A percentile compares a stretch with the other conserved stretches of the same genome.
Evolutionary conservation across 345 rosid genomes (phyloP).

Genomic region (Corymbia maculata): DNA sequence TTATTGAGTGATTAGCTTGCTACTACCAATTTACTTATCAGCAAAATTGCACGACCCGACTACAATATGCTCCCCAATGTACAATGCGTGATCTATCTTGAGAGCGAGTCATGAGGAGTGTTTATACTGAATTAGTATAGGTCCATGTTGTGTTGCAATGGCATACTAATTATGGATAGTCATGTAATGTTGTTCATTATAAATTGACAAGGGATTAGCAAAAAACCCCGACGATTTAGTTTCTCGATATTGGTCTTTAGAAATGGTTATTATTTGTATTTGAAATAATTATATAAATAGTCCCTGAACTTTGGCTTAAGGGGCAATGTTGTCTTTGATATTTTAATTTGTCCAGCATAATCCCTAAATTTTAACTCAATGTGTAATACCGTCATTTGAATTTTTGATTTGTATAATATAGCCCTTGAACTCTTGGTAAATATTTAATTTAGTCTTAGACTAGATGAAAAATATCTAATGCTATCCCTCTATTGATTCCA

Average conservation of each 20-base stretch:
- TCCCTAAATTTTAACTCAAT: not conserved
- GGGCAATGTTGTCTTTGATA: not conserved
- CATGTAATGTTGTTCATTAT: not conserved
- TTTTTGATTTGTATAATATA: not conserved
- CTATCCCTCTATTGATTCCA: not conserved
- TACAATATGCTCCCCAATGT: not conserved
- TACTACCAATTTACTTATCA: not conserved
- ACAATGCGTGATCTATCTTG: not conserved
- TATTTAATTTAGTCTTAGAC: not conserved
- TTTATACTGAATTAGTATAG: not conserved
- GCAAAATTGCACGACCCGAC: not conserved
- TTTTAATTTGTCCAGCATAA: not conserved
- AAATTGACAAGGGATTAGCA: not conserved
- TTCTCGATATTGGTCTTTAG: not conserved
- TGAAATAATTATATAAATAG: not conserved
- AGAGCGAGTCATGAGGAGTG: not conserved
- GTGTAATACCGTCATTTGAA: not conserved
- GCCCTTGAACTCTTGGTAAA: not conserved
- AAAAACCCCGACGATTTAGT: not conserved
- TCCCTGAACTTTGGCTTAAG: not conserved
- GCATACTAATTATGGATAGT: not conserved
- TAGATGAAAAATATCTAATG: not conserved
- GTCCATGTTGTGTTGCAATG: not conserved
- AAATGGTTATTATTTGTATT: not conserved
- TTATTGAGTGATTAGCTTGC: not conserved